These are phyloP conservation scores for Vaccinium corymbosum DNA, from an alignment of 148 eudicot species.

Conservation along the genomic window DNA sequence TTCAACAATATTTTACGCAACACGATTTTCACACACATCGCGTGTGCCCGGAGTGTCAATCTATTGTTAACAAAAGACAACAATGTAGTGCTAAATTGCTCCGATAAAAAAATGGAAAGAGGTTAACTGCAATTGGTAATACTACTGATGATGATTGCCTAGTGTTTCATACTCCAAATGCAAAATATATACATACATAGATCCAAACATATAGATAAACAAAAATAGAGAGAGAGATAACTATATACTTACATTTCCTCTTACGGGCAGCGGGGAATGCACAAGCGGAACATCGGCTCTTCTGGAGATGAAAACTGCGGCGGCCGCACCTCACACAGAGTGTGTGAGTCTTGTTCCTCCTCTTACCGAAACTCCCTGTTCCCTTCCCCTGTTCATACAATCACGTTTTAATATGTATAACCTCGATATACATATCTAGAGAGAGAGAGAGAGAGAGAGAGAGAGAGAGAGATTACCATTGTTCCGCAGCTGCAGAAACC, in stretches of 20 bases:
- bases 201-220: neutral
- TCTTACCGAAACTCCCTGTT: slow-evolving; percentile 80
- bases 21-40: too few species aligned
- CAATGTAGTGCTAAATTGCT: neutral
- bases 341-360: slow-evolving; percentile 92
- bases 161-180: neutral
- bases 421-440: too few species aligned
- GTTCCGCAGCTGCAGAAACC: slow-evolving; percentile 17
- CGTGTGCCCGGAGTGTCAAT: too few species aligned
- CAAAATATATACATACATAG: neutral
- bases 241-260: slow-evolving; percentile 47
- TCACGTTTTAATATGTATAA: neutral
- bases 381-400: slow-evolving; percentile 44
- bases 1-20: too few species aligned
- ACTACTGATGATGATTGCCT: neutral
- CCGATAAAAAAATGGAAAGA: neutral
- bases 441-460: neutral
- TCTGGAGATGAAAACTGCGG: slow-evolving; percentile 84
- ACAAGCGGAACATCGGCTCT: slow-evolving; percentile 81
- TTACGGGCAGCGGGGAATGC: slow-evolving; percentile 75
- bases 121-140: too few species aligned
- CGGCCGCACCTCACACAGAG: slow-evolving; percentile 80
- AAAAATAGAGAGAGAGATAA: neutral
- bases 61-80: neutral
- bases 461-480: slow-evolving; percentile 20